Base-by-base conservation (phyloP, 345 rosid species). In the Heritiera fomes region DNA sequence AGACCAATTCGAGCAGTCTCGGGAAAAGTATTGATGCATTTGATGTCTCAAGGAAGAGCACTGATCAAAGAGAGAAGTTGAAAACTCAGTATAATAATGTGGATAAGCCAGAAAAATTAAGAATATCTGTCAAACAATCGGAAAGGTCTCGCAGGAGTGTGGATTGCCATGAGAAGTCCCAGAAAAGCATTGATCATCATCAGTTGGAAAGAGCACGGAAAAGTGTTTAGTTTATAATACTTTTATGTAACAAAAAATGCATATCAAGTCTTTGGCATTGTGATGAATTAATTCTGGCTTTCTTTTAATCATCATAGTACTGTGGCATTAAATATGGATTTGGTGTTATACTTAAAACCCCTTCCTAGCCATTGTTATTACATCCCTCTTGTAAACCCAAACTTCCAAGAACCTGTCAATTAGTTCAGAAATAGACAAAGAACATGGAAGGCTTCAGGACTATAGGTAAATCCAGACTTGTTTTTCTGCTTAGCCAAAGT, bases 91-190 rank as follows among this genome's bases (percentile, higher is more conserved):
- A 83, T 40, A 84, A 72, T 69, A 90, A 78, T 45, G 77, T 83
- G 28, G 92, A 90, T 80, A 91, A 91, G 86, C 82, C 83, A 18
- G 89, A 86, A 75, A 87, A 88, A 60, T 70, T 89, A 30, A 87
- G 87, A 68, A 83, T 87, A 60, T 71, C 92, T n/a, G 90, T 91
- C 64, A 93, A 91, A 23, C 88, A 87, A 72, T 67, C 90, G 85
- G 97, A 95, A 76, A 87, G 93, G 83, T 91, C 97, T 1, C 80
- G 97, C 78, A 91, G 93, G 78, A 96, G 99, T 76, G 91, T 94
- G 75, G 99, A 96, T 82, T 92, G 91, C 86, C 94, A 91, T 2
- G 99, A 93, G 79, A 95, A 93, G 85, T 89, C 90, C 8, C 82
- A 97, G 62, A 92, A 86, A 83, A 92, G 90, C 80, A 84, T 91